These are phyloP conservation scores for Fusarium armeniacum DNA, from an alignment of 2,329 filamentous ascomycete genomes.

Conservation along the genomic window DNA sequence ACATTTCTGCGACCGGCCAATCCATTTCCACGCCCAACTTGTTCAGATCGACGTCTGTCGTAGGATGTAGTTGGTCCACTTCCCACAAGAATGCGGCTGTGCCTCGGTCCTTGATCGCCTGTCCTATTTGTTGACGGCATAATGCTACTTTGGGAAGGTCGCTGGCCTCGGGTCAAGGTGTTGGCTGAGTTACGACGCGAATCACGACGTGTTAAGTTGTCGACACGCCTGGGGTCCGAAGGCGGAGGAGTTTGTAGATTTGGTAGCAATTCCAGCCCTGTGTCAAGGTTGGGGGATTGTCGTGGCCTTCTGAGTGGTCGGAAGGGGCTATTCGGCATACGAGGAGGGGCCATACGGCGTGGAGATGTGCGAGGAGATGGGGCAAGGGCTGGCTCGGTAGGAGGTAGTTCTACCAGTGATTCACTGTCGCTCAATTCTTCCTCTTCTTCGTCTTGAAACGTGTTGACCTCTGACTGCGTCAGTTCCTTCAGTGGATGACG, in stretches of 20 bases:
- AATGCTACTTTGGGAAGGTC: constrained; percentile 7
- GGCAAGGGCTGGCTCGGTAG: constrained; percentile 13
- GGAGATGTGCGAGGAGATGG: constrained; percentile 21
- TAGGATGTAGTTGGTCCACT: constrained; percentile 11
- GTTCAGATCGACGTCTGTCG: constrained; percentile 25
- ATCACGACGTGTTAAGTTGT: constrained; percentile 15
- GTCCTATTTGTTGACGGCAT: constrained; percentile 5
- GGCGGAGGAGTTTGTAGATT: constrained; percentile 49
- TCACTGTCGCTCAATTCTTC: constrained; percentile 12
- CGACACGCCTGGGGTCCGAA: constrained; percentile 37
- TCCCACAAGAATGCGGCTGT: constrained; percentile 30
- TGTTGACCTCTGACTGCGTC: constrained; percentile 44
- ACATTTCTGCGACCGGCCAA: constrained; percentile 19
- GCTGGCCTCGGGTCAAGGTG: constrained; percentile 16
- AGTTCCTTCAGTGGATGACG: constrained; percentile 46
- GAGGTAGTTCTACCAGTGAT: constrained; percentile 6
- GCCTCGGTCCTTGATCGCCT: constrained; percentile 25
- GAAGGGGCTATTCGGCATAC: constrained; percentile 21
- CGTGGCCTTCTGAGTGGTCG: constrained; percentile 21
- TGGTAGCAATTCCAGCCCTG: constrained; percentile 4
- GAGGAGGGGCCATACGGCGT: constrained; percentile 12
- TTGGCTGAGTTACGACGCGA: constrained; percentile 16
- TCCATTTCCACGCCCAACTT: constrained; percentile 27
- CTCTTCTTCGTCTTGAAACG: constrained; percentile 37
- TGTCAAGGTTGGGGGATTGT: constrained; percentile 8